phyloP scores from a whole-genome alignment of 441 rosid species.

The Erysimum pusillum region DNA sequence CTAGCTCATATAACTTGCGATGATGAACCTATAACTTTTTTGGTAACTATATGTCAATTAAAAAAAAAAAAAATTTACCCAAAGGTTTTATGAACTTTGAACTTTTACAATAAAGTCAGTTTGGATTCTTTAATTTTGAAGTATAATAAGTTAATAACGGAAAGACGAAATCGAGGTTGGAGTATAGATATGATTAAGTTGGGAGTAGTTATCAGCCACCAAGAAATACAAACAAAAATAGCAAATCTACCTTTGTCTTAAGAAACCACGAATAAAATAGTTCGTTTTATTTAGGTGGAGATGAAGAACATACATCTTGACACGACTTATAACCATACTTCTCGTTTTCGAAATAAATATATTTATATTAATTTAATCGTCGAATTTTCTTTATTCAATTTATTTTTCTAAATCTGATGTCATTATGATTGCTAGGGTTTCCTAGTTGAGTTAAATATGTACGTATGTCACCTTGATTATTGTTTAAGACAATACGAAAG shows the following conservation, averaged over 20 bases:
- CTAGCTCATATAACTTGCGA: constrained; percentile 9
- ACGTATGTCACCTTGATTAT: constrained; percentile 35
- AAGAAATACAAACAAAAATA: constrained; percentile 43
- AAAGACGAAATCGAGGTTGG: constrained; percentile 45
- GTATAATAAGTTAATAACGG: constrained; percentile 44
- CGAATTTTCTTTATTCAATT: background rate
- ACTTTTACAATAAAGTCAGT: constrained; percentile 9
- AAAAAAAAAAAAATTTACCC: background rate
- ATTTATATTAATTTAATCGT: constrained; percentile 11
- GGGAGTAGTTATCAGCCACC: constrained; percentile 52
- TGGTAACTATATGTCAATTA: background rate
- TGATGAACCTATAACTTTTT: constrained; percentile 19
- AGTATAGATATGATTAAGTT: constrained; percentile 50
- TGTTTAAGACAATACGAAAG: constrained; percentile 39
- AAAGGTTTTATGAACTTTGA: constrained; percentile 13
- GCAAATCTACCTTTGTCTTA: constrained; percentile 39
- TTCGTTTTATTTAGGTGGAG: constrained; percentile 44
- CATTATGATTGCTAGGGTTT: constrained; percentile 38
- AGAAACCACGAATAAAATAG: constrained; percentile 34
- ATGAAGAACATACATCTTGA: constrained; percentile 52
- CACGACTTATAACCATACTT: constrained; percentile 50
- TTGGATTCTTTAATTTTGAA: constrained; percentile 20
- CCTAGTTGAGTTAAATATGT: constrained; percentile 27
- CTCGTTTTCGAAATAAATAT: constrained; percentile 19
- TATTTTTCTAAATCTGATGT: constrained; percentile 15